phyloP scores from a whole-genome alignment of 768 basidiomycete species.

The Leucocoprinus leucothites region DNA sequence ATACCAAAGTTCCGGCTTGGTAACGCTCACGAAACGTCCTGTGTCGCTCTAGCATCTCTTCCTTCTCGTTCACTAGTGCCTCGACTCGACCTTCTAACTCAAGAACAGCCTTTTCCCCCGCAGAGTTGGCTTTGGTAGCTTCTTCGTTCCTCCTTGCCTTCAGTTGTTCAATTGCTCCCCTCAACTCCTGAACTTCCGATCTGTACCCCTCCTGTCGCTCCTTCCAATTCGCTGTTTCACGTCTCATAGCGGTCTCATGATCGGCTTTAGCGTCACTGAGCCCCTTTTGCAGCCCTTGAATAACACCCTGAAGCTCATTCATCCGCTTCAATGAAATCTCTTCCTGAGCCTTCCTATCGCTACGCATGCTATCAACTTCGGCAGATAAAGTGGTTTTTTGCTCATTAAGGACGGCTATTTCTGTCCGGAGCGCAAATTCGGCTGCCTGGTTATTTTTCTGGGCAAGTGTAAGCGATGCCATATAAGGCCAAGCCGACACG shows the following conservation, averaged over 20 bases:
- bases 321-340: not conserved
- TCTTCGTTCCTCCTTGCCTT: not conserved
- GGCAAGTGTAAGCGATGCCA: not conserved
- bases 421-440: slow-evolving; percentile 30
- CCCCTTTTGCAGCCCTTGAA: not conserved
- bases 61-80: slow-evolving; percentile 22
- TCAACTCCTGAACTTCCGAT: slow-evolving; percentile 16
- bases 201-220: slow-evolving; percentile 11
- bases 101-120: slow-evolving; percentile 13
- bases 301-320: not conserved
- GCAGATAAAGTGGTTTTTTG: slow-evolving; percentile 30
- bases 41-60: slow-evolving; percentile 21
- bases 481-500: no score
- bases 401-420: slow-evolving; percentile 38
- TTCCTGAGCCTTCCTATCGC: slow-evolving; percentile 22
- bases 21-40: slow-evolving; percentile 37
- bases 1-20: slow-evolving; percentile 43
- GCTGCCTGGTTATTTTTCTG: slow-evolving; percentile 27
- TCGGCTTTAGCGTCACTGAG: slow-evolving; percentile 16
- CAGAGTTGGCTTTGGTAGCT: not conserved
- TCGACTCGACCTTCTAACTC: slow-evolving; percentile 16
- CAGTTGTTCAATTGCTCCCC: slow-evolving; percentile 7
- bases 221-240: slow-evolving; percentile 15
- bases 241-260: slow-evolving; percentile 14
- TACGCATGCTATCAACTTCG: slow-evolving; percentile 22